Evolutionary conservation across 1,139 yeast genomes (phyloP), one percentile per base, ranked within the genome.

Genomic region (Hemisphaericaspora lyxosophila): DNA sequence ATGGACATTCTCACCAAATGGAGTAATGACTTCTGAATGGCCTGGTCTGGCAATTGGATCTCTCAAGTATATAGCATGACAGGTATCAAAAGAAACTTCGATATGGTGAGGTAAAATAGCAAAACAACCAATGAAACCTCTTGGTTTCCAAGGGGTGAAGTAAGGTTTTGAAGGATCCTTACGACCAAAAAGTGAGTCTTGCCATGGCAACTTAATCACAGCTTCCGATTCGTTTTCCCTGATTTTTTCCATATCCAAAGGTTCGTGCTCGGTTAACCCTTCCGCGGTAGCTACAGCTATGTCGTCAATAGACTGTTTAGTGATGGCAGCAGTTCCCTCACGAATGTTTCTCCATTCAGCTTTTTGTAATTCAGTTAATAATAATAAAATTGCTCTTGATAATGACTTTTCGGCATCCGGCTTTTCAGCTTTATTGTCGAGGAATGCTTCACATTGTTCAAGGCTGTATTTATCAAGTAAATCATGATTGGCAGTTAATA

Each of bases 31-130:
- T 68, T 92, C 98, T 22, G 97, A 86, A 56, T 86, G 90, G 35
- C 96, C 97, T 9, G 97, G 97, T 62, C 97, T 80, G 9, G 97
- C 96, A 40, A 92, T 90, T 12, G 98, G 98, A 60, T 92, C 96
- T 65, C 97, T 83, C 62, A 92, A 70, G 64, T 92, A 92, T 22
- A 92, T 84, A 8, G 97, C 97, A 62, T 90, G 96, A 60, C 97
- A 90, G 7, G 97, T 88, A 45, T 78, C 77, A 62, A 87, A 90
- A 15, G 95, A 85, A 27, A 94, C 71, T 64, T 92, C 98, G 44
- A 92, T 72, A 62, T 92, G 97, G 45, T 86, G 82, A 20, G 98
- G 98, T 51, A 88, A 75, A 44, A 92, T 77, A 12, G 97, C 94
- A 63, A 90, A 88, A 33, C 96, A 94, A 4, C 96, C 90, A 47